Evolutionary conservation across 2,329 filamentous ascomycete genomes (phyloP), one percentile per base, ranked within the genome.

Genomic region (Phyllosticta ampelicida): DNA sequence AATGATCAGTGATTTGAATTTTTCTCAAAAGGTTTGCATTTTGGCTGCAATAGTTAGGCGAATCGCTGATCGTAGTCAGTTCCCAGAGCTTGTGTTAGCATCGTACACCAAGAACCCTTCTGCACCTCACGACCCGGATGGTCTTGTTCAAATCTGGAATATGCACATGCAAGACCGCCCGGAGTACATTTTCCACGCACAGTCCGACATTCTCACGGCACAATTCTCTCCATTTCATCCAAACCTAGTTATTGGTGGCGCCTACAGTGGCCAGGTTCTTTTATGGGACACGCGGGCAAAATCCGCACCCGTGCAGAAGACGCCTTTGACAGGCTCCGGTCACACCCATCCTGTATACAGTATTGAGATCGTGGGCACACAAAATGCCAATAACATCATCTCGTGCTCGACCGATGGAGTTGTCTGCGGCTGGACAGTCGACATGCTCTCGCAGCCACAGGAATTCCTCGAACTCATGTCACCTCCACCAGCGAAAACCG

Each of bases 141-240:
- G 94, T 23, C 80, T 99, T 50, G 86, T 99, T 29, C 91, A 96
- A 71, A 86, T 99, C 30, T 99, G 95, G 95, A 99, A 96, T 69
- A 81, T 90, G 67, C 91, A 97, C 72, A 86, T 97, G 71, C 91
- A 95, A 65, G 89, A 94, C 65, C 85, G 94, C 28, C 90, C 94
- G 1, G 94, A 99, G 77, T 97, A 96, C 73, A 86, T 95, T 60
- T 96, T 99, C 71, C 91, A 96, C 66, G 91, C 92, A 9, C 92
- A 95, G 61, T 96, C 91, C 51, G 94, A 99, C 73, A 90, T 99
- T 56, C 80, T 99, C 13, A 89, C 91, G 0, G 94, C 94, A 63
- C 95, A 94, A 64, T 99, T 99, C 74, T 97, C 94, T n/a, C 94
- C 94, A 0, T 96, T 96, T 70, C 94, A 99, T 71, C 92, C 92